Conservation (phyloP, 179 eudicot genomes). For the Carnegiea gigantea region DNA sequence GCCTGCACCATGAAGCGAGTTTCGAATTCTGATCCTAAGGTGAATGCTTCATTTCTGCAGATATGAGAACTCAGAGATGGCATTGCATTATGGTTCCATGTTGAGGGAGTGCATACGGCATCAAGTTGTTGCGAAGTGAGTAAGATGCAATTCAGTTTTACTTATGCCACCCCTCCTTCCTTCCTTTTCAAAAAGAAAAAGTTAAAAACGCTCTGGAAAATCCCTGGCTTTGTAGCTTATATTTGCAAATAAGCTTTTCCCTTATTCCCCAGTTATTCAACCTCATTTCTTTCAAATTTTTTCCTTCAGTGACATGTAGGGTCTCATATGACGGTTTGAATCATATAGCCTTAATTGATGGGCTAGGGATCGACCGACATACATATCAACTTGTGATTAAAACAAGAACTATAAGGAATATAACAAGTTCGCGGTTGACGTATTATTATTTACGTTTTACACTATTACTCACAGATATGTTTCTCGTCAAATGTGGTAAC, state of each 20-base stretch:
- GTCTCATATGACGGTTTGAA: background rate
- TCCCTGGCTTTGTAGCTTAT: background rate
- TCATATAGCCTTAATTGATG: background rate
- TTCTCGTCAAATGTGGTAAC: background rate
- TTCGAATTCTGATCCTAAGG: slow-evolving; percentile 12
- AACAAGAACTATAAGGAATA: background rate
- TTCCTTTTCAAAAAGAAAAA: background rate
- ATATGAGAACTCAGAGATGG: slow-evolving; percentile 76
- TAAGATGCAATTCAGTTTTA: slow-evolving; percentile 3
- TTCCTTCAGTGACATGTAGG: background rate
- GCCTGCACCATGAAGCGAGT: background rate
- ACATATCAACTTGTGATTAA: background rate
- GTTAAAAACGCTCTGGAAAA: background rate
- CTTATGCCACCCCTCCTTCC: background rate
- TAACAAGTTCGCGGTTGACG: background rate
- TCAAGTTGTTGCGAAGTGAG: slow-evolving; percentile 89
- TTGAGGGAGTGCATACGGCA: slow-evolving; percentile 98
- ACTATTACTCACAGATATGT: background rate
- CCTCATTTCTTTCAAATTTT: background rate
- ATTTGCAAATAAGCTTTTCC: background rate
- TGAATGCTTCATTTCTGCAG: slow-evolving; percentile 36
- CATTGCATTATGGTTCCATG: slow-evolving; percentile 95
- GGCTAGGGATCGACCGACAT: background rate
- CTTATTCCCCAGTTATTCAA: background rate
- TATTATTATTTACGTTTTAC: background rate